Conservation (phyloP, 257 asterid species). For the Solanum peruvianum region DNA sequence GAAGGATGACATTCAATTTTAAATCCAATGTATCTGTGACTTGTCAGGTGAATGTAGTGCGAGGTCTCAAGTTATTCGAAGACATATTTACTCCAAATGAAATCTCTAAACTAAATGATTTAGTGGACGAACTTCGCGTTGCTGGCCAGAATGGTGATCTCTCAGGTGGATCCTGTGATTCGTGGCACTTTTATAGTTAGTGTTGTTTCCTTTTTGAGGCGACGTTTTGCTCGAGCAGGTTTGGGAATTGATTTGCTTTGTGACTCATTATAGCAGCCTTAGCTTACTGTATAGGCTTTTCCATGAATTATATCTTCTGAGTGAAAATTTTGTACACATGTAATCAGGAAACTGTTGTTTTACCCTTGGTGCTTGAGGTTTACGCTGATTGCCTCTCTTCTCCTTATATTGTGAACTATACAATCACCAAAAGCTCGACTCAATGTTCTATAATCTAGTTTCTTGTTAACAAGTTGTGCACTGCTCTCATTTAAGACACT, state of each 20-base stretch:
- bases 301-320: background rate
- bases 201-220: conserved; percentile 67
- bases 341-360: background rate
- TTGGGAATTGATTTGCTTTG: conserved; percentile 44
- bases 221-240: conserved; percentile 66
- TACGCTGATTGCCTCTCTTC: background rate
- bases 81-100: conserved; percentile 64
- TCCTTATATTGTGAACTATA: background rate
- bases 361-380: background rate
- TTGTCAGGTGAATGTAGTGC: conserved; percentile 79
- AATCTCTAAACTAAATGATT: conserved; percentile 69
- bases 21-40: background rate
- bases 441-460: background rate
- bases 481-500: background rate
- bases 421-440: background rate
- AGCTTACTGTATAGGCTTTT: background rate
- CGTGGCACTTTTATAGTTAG: conserved; percentile 72
- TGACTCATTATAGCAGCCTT: conserved; percentile 8
- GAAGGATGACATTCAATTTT: background rate
- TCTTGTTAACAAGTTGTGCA: background rate
- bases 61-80: conserved; percentile 87
- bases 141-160: conserved; percentile 96
- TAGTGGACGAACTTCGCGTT: conserved; percentile 66
- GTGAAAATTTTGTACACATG: background rate
- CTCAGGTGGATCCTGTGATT: conserved; percentile 94